Evolutionary conservation across 2,329 filamentous ascomycete species (phyloP).

Genomic region (Mollisia scopiformis): DNA sequence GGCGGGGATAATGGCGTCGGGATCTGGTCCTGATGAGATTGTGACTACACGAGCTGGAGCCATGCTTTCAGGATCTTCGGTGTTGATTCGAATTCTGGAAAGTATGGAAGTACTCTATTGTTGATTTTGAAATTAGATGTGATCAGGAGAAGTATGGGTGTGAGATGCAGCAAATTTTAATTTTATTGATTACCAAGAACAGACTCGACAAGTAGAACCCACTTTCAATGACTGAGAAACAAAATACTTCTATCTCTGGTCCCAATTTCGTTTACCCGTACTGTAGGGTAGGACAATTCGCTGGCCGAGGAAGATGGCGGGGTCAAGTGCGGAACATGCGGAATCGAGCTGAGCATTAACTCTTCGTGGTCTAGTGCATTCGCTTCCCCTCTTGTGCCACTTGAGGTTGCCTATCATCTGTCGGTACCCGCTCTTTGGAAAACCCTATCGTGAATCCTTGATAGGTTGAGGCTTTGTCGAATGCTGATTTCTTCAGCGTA

Average conservation of each 20-base stretch:
- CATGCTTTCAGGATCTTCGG: background rate
- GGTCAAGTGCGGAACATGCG: background rate
- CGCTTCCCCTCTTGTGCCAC: background rate
- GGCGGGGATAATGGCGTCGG: slow-evolving; percentile 8
- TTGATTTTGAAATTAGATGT: too few species aligned
- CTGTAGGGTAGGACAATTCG: background rate
- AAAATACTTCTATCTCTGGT: too few species aligned
- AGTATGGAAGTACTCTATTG: background rate
- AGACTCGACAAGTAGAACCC: too few species aligned
- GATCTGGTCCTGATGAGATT: slow-evolving; percentile 17
- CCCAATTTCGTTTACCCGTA: too few species aligned
- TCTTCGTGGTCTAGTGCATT: background rate
- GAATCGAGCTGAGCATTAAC: background rate
- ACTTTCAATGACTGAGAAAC: too few species aligned
- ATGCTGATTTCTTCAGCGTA: too few species aligned
- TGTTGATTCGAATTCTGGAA: background rate
- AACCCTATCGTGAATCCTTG: too few species aligned
- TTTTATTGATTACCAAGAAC: too few species aligned
- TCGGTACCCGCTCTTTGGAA: too few species aligned
- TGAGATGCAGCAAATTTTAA: too few species aligned
- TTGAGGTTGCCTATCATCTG: background rate
- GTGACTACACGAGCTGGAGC: slow-evolving; percentile 11
- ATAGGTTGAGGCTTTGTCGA: too few species aligned
- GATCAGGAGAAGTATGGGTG: too few species aligned
- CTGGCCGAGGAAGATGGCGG: background rate